These are phyloP conservation scores for Xylariomycetidae sp. DNA, from an alignment of 2,329 filamentous ascomycete species.

Conservation along the genomic window DNA sequence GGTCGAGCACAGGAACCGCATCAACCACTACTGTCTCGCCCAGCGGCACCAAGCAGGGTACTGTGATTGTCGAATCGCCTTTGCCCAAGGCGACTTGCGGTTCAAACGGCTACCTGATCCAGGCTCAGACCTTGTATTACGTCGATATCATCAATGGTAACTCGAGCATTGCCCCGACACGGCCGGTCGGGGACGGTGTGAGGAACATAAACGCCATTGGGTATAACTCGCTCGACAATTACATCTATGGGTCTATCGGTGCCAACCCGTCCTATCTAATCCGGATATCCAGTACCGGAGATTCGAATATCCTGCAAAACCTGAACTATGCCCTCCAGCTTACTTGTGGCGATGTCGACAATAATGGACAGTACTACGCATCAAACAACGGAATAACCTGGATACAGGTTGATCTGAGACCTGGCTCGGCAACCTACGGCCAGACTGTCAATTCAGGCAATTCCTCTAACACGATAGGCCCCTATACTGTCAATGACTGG, in stretches of 20 bases:
- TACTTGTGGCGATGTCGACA: not conserved
- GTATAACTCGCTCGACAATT: slow-evolving; percentile 16
- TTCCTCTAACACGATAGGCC: not conserved
- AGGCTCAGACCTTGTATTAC: slow-evolving; percentile 7
- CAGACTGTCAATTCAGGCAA: slow-evolving; percentile 3
- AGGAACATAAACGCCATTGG: slow-evolving; percentile 15
- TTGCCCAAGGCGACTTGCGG: slow-evolving; percentile 6
- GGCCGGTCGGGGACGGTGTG: slow-evolving; percentile 4
- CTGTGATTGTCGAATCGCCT: slow-evolving; percentile 6
- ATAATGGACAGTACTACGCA: not conserved
- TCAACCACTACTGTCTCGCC: slow-evolving; percentile 6
- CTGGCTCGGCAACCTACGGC: slow-evolving; percentile 12
- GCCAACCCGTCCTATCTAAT: slow-evolving; percentile 2
- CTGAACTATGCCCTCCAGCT: slow-evolving; percentile 2
- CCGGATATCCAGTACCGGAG: slow-evolving; percentile 12
- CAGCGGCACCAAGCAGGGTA: slow-evolving; percentile 2
- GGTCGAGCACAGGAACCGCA: not conserved
- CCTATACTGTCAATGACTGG: slow-evolving; percentile 12
- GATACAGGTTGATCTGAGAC: slow-evolving; percentile 14
- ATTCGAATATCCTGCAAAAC: slow-evolving; percentile 2
- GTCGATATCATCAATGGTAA: slow-evolving; percentile 11
- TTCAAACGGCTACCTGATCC: slow-evolving; percentile 13
- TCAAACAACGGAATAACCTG: not conserved
- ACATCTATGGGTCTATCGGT: slow-evolving; percentile 11
- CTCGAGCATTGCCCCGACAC: slow-evolving; percentile 1